These are phyloP conservation scores for Globisporangium radiosum DNA, from an alignment of 352 stramenopile species.

Conservation along the genomic window DNA sequence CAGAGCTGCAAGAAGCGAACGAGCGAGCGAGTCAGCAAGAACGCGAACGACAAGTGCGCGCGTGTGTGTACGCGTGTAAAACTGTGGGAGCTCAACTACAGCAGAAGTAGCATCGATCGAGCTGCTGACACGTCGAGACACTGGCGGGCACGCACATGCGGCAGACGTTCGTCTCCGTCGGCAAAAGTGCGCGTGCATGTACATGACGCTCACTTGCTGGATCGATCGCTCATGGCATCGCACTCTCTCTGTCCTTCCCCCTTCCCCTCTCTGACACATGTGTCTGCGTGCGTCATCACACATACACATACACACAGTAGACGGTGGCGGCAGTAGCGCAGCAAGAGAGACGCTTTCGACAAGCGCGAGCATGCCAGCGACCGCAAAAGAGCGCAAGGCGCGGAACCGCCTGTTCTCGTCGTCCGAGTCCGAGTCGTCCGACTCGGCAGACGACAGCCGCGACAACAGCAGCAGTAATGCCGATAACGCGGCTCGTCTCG, in stretches of 20 bases:
- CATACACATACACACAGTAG: not conserved
- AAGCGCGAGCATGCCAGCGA: slow-evolving; percentile 4
- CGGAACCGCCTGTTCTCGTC: slow-evolving; percentile 18
- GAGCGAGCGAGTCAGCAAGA: not conserved
- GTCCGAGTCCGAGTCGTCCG: slow-evolving; percentile 14
- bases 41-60: not conserved
- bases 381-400: slow-evolving; percentile 11
- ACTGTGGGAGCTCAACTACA: not conserved
- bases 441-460: slow-evolving; percentile 10
- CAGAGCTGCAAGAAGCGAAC: not conserved
- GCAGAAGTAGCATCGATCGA: not conserved
- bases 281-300: not conserved
- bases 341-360: slow-evolving; percentile 3
- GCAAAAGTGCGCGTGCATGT: slow-evolving; percentile 2
- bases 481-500: not conserved
- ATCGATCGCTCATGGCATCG: not conserved
- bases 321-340: not conserved
- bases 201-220: not conserved
- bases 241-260: not conserved
- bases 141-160: slow-evolving; percentile 1
- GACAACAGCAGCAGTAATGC: not conserved
- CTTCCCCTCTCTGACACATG: not conserved
- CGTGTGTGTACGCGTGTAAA: not conserved
- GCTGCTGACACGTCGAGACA: not conserved
- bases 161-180: slow-evolving; percentile 1